phyloP scores from a whole-genome alignment of 2,329 filamentous ascomycete genomes.

The Pyrenophora graminea region DNA sequence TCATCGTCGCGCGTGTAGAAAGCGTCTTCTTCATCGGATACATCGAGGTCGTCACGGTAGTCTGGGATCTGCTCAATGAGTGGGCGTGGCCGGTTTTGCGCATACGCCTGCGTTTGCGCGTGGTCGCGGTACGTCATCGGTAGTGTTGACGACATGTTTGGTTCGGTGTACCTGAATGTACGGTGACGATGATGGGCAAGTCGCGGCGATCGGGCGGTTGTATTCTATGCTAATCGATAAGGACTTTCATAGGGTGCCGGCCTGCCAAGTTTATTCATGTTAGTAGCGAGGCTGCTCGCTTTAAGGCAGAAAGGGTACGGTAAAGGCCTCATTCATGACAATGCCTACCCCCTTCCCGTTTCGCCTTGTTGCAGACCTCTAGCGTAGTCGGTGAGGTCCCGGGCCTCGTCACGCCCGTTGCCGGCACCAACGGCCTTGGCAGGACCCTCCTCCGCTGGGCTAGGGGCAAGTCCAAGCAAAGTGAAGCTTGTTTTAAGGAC shows the following conservation, averaged over 20 bases:
- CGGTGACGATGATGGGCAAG: too few species aligned
- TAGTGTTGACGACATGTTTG: too few species aligned
- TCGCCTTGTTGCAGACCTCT: constrained; percentile 9
- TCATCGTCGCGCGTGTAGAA: constrained; percentile 45
- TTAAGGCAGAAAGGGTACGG: background rate
- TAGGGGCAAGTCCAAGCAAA: background rate
- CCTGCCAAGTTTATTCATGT: too few species aligned
- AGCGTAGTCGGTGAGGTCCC: background rate
- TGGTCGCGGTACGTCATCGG: constrained; percentile 36
- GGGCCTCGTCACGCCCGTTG: constrained; percentile 2
- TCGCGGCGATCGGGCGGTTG: too few species aligned
- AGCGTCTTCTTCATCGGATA: constrained; percentile 46
- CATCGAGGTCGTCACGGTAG: constrained; percentile 36
- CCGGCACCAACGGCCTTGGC: constrained; percentile 5
- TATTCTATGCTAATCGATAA: too few species aligned
- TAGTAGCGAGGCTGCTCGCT: background rate
- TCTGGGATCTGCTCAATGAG: constrained; percentile 41
- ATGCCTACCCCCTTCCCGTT: constrained; percentile 1
- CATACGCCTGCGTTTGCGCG: constrained; percentile 9
- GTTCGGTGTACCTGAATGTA: too few species aligned
- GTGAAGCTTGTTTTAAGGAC: too few species aligned
- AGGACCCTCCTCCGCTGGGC: background rate
- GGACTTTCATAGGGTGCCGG: too few species aligned
- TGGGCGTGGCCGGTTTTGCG: constrained; percentile 21
- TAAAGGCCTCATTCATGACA: constrained; percentile 1